phyloP scores from a whole-genome alignment of 768 basidiomycete species.

The Suillus brevipes region DNA sequence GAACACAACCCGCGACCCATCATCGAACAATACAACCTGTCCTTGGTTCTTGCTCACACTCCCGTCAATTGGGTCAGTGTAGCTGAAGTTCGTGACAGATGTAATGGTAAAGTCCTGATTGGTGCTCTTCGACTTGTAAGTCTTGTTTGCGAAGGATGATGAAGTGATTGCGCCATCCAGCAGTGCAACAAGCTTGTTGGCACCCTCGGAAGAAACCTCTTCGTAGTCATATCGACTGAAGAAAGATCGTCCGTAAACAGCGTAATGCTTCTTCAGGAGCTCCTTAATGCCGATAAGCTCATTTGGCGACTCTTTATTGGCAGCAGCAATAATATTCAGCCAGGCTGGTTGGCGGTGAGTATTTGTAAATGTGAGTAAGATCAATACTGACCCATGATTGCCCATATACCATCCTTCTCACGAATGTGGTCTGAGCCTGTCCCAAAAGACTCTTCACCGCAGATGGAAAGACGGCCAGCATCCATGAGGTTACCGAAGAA shows the following conservation, averaged over 20 bases:
- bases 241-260: slow-evolving; percentile 93
- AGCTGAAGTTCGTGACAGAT: slow-evolving; percentile 84
- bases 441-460: slow-evolving; percentile 98
- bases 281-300: slow-evolving; percentile 89
- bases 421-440: slow-evolving; percentile 99
- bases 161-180: slow-evolving; percentile 71
- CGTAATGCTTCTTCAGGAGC: slow-evolving; percentile 83
- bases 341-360: slow-evolving; percentile 59
- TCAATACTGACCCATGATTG: slow-evolving; percentile 74
- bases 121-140: slow-evolving; percentile 66
- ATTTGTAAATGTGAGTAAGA: slow-evolving; percentile 8
- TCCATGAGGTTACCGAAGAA: slow-evolving; percentile 99
- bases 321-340: slow-evolving; percentile 95
- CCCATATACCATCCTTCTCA: slow-evolving; percentile 99
- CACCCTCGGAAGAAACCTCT: slow-evolving; percentile 90
- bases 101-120: slow-evolving; percentile 74
- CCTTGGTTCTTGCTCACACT: slow-evolving; percentile 95
- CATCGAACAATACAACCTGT: slow-evolving; percentile 86
- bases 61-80: slow-evolving; percentile 97
- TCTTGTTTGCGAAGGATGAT: slow-evolving; percentile 65
- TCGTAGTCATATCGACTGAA: slow-evolving; percentile 99
- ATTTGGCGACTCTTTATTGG: slow-evolving; percentile 72
- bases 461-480: slow-evolving; percentile 95
- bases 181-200: slow-evolving; percentile 78
- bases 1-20: slow-evolving; percentile 95